phyloP scores from a whole-genome alignment of 2,329 filamentous ascomycete species.

The Xylariaceae sp. region DNA sequence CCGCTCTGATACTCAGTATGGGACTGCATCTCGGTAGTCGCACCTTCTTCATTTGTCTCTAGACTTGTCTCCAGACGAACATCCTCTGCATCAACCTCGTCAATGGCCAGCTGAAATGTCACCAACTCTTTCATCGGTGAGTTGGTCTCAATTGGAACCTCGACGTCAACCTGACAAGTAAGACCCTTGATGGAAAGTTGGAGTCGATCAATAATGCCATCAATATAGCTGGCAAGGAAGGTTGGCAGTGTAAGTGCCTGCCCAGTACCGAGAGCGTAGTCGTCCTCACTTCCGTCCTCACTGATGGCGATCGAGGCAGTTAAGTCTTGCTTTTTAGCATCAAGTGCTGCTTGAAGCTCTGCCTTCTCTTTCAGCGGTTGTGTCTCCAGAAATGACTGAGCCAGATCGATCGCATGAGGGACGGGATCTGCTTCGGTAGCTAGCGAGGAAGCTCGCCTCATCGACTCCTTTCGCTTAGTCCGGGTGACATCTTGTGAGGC shows the following conservation, averaged over 20 bases:
- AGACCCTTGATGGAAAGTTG: slow-evolving; percentile 64
- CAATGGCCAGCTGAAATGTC: slow-evolving; percentile 62
- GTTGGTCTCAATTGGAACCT: slow-evolving; percentile 47
- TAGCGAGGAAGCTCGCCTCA: slow-evolving; percentile 19
- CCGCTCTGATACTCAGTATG: slow-evolving; percentile 51
- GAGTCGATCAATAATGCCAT: slow-evolving; percentile 68
- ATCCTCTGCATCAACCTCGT: slow-evolving; percentile 63
- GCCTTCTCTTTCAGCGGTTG: slow-evolving; percentile 62
- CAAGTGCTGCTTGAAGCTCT: slow-evolving; percentile 65
- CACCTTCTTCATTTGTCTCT: slow-evolving; percentile 15
- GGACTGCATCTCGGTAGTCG: slow-evolving; percentile 28
- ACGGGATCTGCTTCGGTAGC: slow-evolving; percentile 35
- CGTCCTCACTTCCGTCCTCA: slow-evolving; percentile 60
- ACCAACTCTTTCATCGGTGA: slow-evolving; percentile 48
- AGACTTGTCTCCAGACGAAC: slow-evolving; percentile 43
- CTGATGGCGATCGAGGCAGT: slow-evolving; percentile 57
- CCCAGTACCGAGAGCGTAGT: slow-evolving; percentile 62
- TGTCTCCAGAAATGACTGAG: slow-evolving; percentile 72
- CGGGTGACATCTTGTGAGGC: slow-evolving; percentile 34
- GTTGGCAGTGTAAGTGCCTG: slow-evolving; percentile 63
- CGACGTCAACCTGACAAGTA: slow-evolving; percentile 60
- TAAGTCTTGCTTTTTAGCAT: slow-evolving; percentile 58
- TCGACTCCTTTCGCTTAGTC: slow-evolving; percentile 20
- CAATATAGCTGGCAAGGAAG: slow-evolving; percentile 68
- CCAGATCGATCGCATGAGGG: slow-evolving; percentile 68